phyloP scores from a whole-genome alignment of 768 basidiomycete genomes.

The Naganishia friedmannii region DNA sequence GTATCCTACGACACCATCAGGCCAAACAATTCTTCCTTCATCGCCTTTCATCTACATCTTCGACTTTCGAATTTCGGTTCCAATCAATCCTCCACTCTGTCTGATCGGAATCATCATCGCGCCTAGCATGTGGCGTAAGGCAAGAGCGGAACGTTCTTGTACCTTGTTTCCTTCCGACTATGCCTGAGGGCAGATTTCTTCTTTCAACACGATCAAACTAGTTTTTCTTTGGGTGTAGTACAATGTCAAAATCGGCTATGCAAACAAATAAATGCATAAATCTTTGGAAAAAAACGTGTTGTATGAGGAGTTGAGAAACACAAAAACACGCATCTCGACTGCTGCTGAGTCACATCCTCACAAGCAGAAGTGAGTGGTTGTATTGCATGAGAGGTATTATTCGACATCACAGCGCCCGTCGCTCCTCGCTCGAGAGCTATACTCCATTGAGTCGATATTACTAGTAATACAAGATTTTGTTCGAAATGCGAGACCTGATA shows the following conservation, averaged over 20 bases:
- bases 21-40: background rate
- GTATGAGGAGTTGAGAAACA: background rate
- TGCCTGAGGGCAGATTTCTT: background rate
- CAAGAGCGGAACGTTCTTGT: too few relatives aligned
- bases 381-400: constrained; percentile 13
- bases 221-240: constrained; percentile 5
- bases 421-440: background rate
- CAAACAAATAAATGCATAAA: constrained; percentile 4
- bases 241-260: constrained; percentile 7
- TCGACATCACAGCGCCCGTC: constrained; percentile 2
- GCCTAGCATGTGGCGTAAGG: constrained; percentile 12
- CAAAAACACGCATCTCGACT: background rate
- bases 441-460: background rate
- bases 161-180: background rate
- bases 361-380: constrained; percentile 7
- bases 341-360: background rate
- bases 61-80: constrained; percentile 20
- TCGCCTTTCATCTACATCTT: constrained; percentile 6
- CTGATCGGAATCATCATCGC: background rate
- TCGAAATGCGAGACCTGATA: background rate
- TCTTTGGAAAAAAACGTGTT: background rate
- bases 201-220: constrained; percentile 2
- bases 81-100: background rate
- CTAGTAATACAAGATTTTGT: constrained; percentile 17
- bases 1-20: background rate